Conservation (phyloP, 2,329 filamentous ascomycete species). For the Leptographium procerum region DNA sequence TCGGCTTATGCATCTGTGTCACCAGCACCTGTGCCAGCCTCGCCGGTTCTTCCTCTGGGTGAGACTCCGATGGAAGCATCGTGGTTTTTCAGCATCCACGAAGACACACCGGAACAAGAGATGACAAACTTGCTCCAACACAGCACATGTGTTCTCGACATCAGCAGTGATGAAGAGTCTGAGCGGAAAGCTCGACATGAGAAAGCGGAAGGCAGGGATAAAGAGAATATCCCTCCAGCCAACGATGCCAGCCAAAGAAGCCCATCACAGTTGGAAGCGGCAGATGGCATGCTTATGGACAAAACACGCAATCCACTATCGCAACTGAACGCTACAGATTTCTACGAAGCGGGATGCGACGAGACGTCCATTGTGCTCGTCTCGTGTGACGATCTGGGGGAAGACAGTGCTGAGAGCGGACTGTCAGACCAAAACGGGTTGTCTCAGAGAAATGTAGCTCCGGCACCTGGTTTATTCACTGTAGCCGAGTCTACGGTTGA, state of each 20-base stretch:
- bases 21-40: constrained; percentile 4
- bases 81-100: constrained; percentile 92
- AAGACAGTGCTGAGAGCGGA: background rate
- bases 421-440: too few species aligned
- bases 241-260: constrained; percentile 52
- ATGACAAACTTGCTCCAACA: constrained; percentile 91
- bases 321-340: constrained; percentile 57
- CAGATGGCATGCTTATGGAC: constrained; percentile 45
- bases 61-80: constrained; percentile 44
- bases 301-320: constrained; percentile 53
- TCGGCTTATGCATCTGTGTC: constrained; percentile 43
- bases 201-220: constrained; percentile 55
- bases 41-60: constrained; percentile 22
- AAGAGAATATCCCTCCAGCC: constrained; percentile 82
- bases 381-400: constrained; percentile 26
- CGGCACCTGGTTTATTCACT: constrained; percentile 11
- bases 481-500: background rate
- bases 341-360: constrained; percentile 55
- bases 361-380: constrained; percentile 50
- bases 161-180: constrained; percentile 76
- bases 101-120: constrained; percentile 82
- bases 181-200: constrained; percentile 41
- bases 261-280: background rate
- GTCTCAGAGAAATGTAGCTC: background rate
- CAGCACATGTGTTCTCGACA: constrained; percentile 74